Percentiles rank a stretch among this genome's conserved stretches.
These are phyloP conservation scores for Trametes elegans DNA, from an alignment of 768 basidiomycete species.

Conservation along the genomic window DNA sequence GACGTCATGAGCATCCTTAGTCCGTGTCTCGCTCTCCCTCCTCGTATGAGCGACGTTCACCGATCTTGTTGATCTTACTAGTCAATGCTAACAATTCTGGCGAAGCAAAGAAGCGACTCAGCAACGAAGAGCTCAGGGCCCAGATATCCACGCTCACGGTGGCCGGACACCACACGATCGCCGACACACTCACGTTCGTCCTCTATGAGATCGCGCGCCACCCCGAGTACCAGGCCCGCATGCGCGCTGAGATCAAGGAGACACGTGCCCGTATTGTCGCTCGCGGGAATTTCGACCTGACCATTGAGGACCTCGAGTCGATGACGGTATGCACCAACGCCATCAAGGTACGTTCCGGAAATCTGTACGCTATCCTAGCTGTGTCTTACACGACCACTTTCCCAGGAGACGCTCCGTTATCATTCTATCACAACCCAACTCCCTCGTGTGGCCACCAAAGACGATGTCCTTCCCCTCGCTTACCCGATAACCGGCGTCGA, in stretches of 20 bases:
- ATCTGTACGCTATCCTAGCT: not conserved
- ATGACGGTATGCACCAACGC: conserved; percentile 2
- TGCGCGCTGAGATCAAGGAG: conserved; percentile 17
- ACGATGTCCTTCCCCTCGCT: conserved; percentile 25
- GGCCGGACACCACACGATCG: conserved; percentile 17
- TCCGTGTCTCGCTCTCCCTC: not conserved
- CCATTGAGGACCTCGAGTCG: conserved; percentile 11
- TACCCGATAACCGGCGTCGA: not conserved
- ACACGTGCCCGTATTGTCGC: not conserved
- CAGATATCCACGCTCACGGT: conserved; percentile 16
- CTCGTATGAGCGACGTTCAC: not conserved
- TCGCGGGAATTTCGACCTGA: conserved; percentile 10
- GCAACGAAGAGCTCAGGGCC: conserved; percentile 17
- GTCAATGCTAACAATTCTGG: conserved; percentile 22
- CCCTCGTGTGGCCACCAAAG: conserved; percentile 21
- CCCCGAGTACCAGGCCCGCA: conserved; percentile 7
- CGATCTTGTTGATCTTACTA: not conserved
- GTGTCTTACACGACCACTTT: no score
- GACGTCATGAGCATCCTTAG: conserved; percentile 24
- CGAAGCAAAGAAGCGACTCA: conserved; percentile 6
- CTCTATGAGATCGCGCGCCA: conserved; percentile 11
- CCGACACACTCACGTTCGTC: conserved; percentile 8
- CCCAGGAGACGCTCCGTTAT: conserved; percentile 24
- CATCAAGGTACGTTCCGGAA: conserved; percentile 13
- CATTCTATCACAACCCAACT: conserved; percentile 19